Evolutionary conservation across 2,329 filamentous ascomycete species (phyloP).

Genomic region (Fusarium ambrosium): DNA sequence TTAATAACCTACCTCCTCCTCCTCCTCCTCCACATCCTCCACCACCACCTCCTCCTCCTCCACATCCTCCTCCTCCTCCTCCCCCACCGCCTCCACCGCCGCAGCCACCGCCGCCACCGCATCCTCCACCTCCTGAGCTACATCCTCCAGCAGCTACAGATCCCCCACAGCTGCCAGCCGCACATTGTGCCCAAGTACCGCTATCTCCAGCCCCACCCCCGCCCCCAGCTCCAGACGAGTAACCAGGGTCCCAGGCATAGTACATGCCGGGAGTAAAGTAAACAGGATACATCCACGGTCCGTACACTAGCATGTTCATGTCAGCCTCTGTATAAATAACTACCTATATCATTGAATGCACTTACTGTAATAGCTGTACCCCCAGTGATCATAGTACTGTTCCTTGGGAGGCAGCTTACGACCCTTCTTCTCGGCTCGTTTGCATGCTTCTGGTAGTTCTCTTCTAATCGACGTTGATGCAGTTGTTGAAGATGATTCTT

Average conservation of each 20-base stretch:
- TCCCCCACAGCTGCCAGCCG: constrained; percentile 63
- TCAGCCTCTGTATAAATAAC: neutral
- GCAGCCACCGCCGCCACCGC: constrained; percentile 23
- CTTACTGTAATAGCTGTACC: constrained; percentile 61
- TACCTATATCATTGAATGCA: neutral
- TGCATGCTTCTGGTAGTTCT: constrained; percentile 69
- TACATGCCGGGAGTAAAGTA: constrained; percentile 62
- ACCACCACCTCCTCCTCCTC: no score
- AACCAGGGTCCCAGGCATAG: constrained; percentile 58
- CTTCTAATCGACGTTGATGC: constrained; percentile 58
- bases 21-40: no score
- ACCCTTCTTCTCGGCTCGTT: constrained; percentile 64
- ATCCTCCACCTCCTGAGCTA: constrained; percentile 34
- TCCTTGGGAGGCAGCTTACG: constrained; percentile 62
- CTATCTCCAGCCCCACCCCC: constrained; percentile 44
- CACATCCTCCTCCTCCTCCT: neutral
- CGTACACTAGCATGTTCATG: constrained; percentile 52
- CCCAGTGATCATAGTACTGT: constrained; percentile 68
- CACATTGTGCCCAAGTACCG: constrained; percentile 57
- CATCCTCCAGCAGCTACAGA: constrained; percentile 59
- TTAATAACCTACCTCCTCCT: no score
- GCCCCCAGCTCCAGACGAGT: constrained; percentile 49
- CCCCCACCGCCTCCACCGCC: neutral
- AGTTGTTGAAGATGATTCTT: constrained; percentile 29
- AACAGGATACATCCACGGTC: constrained; percentile 59